Evolutionary conservation across 352 stramenopile species (phyloP), one percentile per base, ranked within the genome.

Genomic region (Globisporangium camurandrum): DNA sequence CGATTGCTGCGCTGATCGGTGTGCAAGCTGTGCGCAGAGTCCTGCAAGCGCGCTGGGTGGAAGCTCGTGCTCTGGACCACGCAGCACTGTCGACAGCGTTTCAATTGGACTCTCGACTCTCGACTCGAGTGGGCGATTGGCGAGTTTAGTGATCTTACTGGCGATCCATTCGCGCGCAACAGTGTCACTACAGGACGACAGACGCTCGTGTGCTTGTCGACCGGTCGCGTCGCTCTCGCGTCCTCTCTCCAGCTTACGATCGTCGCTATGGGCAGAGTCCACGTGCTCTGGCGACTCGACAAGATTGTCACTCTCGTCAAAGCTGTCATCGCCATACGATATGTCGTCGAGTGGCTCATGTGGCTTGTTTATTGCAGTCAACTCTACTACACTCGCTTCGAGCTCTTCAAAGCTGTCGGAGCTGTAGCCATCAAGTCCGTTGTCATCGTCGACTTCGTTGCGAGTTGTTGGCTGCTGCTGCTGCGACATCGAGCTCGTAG

Each of bases 111-210:
- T 10, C 10, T 37, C n/a, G 31, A 16, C 31, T 10, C 31, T 37
- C 31, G 31, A 3, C 10, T 37, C 9, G 3, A 16, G 10, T 3
- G 10, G 12, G 17, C 36, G 17, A 16, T 8, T 34, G 8, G 43
- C 3, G 31, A 54, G 31, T 20, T 20, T 11, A 20, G 28, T 17
- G 47, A 56, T 51, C 24, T 51, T 61, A 6, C 33, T 9, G 0
- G 48, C 30, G 23, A n/a, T 47, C 54, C 54, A 56, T 4, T 36
- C 5, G 9, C 33, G 4, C 1, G 28, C 8, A n/a, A 52, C 12
- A 8, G 2, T 19, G 1, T 10, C 16, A 8, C 38, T 27, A 17
- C 9, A 23, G 5, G n/a, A 37, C 22, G 16, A 34, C 14, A 34
- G 9, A 12, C n/a, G n/a, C n/a, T 34, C 14, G 30, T 34, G 30